Percentiles rank a stretch among this genome's conserved stretches.
These are phyloP conservation scores for Gigaspora rosea DNA, from an alignment of 192 early-diverging fungal species.

Conservation along the genomic window DNA sequence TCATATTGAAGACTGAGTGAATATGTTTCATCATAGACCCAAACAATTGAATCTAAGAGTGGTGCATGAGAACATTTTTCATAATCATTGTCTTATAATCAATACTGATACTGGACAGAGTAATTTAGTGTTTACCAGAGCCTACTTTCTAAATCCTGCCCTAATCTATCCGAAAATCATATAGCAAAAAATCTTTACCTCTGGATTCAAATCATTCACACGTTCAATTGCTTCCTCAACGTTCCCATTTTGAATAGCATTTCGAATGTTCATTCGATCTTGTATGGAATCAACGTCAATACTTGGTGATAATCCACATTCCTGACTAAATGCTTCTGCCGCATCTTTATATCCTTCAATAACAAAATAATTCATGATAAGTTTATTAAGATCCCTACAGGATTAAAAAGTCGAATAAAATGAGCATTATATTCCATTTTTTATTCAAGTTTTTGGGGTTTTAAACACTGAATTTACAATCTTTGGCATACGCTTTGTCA, in stretches of 20 bases:
- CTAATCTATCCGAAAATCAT: background rate
- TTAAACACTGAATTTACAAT: too few relatives aligned
- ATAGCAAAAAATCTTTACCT: conserved; percentile 56
- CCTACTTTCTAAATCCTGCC: too few relatives aligned
- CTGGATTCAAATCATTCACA: conserved; percentile 99
- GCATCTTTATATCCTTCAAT: conserved; percentile 99
- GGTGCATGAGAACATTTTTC: conserved; percentile 28
- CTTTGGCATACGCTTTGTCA: conserved; percentile 19
- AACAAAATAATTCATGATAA: conserved; percentile 98
- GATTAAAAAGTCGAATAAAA: background rate
- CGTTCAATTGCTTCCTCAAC: conserved; percentile 93
- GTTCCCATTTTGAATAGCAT: conserved; percentile 86
- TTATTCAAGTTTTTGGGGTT: too few relatives aligned
- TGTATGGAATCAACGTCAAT: conserved; percentile 90
- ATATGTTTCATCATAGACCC: conserved; percentile 16
- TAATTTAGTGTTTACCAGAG: too few relatives aligned
- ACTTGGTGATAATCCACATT: conserved; percentile 76
- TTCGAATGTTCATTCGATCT: conserved; percentile 93
- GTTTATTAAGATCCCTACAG: conserved; percentile 88
- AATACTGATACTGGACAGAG: too few relatives aligned
- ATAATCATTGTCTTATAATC: conserved; percentile 24
- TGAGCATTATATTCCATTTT: too few relatives aligned
- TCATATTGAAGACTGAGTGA: conserved; percentile 37
- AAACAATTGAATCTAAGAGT: conserved; percentile 15
- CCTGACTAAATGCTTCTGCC: conserved; percentile 91